Conservation (phyloP, 129 eudicot genomes). For the Deinandra increscens region DNA sequence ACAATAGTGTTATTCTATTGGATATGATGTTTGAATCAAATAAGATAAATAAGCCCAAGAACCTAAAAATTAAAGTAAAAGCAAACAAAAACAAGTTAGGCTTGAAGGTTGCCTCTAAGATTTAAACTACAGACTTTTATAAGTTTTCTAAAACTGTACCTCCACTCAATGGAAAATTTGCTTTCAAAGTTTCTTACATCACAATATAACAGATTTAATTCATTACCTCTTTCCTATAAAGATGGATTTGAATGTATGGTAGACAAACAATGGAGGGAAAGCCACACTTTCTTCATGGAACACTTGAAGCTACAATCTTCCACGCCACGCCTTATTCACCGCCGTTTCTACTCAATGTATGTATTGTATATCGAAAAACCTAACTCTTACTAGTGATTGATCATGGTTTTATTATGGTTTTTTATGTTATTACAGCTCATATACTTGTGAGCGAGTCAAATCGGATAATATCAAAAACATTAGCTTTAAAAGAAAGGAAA, state of each 20-base stretch:
- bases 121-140: conserved; percentile 36
- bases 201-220: conserved; percentile 23
- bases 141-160: conserved; percentile 41
- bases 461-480: not conserved
- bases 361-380: conserved; percentile 22
- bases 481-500: no score
- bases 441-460: not conserved
- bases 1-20: not conserved
- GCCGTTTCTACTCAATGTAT: conserved; percentile 55
- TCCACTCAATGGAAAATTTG: conserved; percentile 29
- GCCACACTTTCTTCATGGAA: conserved; percentile 68
- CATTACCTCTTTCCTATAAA: conserved; percentile 23
- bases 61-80: conserved; percentile 62
- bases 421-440: not conserved
- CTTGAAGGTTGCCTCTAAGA: conserved; percentile 56
- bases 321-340: conserved; percentile 66
- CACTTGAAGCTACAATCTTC: conserved; percentile 88
- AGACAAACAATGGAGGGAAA: conserved; percentile 42
- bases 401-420: not conserved
- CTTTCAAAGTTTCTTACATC: conserved; percentile 38
- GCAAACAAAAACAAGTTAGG: conserved; percentile 26
- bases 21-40: conserved; percentile 5
- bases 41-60: conserved; percentile 8
- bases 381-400: not conserved
- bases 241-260: not conserved